A percentile compares a stretch with the other conserved stretches of the same genome.
Conservation (phyloP, 2,329 filamentous ascomycete genomes). For the Colletotrichum navitas region DNA sequence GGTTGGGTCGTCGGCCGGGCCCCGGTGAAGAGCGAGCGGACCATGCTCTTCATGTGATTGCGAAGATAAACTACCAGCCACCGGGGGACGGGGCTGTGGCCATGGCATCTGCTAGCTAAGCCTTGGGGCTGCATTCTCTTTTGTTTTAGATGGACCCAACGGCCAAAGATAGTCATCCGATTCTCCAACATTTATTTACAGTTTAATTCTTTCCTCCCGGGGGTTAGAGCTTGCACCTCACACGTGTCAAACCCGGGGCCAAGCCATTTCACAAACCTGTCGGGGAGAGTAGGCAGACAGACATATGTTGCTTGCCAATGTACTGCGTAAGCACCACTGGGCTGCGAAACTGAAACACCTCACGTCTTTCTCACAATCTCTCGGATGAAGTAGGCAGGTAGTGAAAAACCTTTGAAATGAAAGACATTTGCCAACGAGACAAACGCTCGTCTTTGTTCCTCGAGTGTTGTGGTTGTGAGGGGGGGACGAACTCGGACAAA, state of each 20-base stretch:
- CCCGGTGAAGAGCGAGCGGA: neutral
- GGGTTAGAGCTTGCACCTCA: neutral
- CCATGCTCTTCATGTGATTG: slow-evolving; percentile 10
- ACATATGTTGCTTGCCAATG: neutral
- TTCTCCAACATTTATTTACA: slow-evolving; percentile 16
- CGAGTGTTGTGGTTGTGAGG: neutral
- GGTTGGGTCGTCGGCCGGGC: neutral
- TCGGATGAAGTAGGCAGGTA: neutral
- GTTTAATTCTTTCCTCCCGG: neutral
- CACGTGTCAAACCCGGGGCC: neutral
- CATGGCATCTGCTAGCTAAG: slow-evolving; percentile 9
- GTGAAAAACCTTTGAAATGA: neutral
- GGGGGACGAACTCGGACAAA: neutral
- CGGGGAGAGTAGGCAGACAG: neutral
- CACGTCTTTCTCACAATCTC: neutral
- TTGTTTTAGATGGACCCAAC: slow-evolving; percentile 12
- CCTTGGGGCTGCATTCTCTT: slow-evolving; percentile 8
- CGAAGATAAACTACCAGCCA: neutral
- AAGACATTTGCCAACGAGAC: neutral
- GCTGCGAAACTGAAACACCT: neutral
- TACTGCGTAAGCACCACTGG: neutral
- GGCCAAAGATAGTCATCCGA: slow-evolving; percentile 6
- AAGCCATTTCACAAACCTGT: neutral
- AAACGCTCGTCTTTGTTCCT: neutral
- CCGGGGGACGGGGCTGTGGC: neutral